These are phyloP conservation scores for Tilletia horrida DNA, from an alignment of 1,284 basidiomycete species.

Conservation along the genomic window DNA sequence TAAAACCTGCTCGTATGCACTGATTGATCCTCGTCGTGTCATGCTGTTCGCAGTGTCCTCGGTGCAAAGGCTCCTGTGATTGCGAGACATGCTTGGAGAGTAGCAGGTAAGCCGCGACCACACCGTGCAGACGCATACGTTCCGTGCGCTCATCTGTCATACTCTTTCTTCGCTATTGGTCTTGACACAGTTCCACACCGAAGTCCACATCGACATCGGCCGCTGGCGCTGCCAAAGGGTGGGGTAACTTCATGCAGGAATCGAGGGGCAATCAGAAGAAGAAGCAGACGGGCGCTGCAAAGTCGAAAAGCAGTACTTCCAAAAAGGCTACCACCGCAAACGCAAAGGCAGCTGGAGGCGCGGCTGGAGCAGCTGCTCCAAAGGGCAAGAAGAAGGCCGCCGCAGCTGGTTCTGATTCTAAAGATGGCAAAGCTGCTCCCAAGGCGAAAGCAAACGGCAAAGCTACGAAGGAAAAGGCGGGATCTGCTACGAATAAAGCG, in stretches of 20 bases:
- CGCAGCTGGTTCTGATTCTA: neutral
- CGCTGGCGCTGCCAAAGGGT: neutral
- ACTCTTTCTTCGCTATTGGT: no score
- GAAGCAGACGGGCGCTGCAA: neutral
- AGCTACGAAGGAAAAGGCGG: neutral
- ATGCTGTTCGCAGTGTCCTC: constrained; percentile 5
- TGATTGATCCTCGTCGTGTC: neutral
- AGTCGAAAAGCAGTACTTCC: constrained; percentile 7
- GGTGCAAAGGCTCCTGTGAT: neutral
- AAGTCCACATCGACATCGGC: no score
- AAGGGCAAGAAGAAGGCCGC: constrained; percentile 14
- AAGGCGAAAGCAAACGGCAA: constrained; percentile 1
- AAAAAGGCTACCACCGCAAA: constrained; percentile 4
- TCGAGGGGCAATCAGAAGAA: constrained; percentile 15
- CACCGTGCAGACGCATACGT: neutral
- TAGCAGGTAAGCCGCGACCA: neutral
- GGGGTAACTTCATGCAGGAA: constrained; percentile 8
- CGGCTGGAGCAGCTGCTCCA: neutral
- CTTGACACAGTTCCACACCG: no score
- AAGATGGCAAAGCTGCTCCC: neutral
- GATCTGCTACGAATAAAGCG: no score
- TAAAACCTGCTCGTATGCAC: neutral
- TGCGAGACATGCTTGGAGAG: constrained; percentile 14
- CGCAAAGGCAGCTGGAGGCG: neutral
- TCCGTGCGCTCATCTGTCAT: no score